These are phyloP conservation scores for Arthrobotrys sinensis DNA, from an alignment of 2,329 filamentous ascomycete species.

Conservation along the genomic window DNA sequence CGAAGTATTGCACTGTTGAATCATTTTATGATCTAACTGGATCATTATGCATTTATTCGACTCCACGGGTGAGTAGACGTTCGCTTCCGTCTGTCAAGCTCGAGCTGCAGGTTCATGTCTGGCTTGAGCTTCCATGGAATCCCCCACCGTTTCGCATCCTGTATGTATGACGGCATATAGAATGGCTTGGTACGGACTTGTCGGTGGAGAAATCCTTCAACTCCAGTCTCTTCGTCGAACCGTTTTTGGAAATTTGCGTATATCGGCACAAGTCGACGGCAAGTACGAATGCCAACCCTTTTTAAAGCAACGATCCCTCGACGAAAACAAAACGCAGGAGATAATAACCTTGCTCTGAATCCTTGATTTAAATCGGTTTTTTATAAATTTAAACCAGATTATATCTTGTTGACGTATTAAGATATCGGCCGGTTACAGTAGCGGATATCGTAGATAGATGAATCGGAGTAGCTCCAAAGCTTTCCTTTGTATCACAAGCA, in stretches of 20 bases:
- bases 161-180: slow-evolving; percentile 23
- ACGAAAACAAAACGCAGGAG: not conserved
- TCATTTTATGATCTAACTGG: not conserved
- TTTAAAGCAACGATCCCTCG: not conserved
- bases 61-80: not conserved
- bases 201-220: slow-evolving; percentile 25
- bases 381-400: not conserved
- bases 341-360: slow-evolving; percentile 20
- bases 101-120: slow-evolving; percentile 7
- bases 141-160: slow-evolving; percentile 22
- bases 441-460: slow-evolving; percentile 9
- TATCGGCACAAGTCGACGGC: slow-evolving; percentile 29
- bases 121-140: slow-evolving; percentile 1
- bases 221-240: not conserved
- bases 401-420: not conserved
- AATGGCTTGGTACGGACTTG: slow-evolving; percentile 27
- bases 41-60: not conserved
- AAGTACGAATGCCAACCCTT: slow-evolving; percentile 1
- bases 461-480: not conserved
- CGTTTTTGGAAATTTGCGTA: slow-evolving; percentile 22
- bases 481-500: not conserved
- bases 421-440: slow-evolving; percentile 20
- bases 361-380: slow-evolving; percentile 36
- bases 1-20: no score
- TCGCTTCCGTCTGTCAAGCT: slow-evolving; percentile 13